These are phyloP conservation scores for Kodamaea kaohsiungensis DNA, from an alignment of 805 yeast genomes.

Conservation along the genomic window DNA sequence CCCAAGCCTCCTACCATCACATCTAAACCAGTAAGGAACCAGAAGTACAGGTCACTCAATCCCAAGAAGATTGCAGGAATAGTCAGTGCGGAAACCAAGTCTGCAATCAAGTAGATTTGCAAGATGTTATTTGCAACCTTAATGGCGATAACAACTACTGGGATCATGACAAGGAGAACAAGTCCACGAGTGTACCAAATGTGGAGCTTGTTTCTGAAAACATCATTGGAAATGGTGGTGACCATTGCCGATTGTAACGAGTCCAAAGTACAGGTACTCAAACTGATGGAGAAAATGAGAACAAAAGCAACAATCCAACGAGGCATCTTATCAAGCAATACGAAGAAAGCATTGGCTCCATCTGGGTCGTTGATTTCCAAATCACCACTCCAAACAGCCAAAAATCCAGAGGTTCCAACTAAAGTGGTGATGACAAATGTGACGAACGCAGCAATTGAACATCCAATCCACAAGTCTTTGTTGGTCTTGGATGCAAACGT, in stretches of 20 bases:
- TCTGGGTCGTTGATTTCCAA: slow-evolving; percentile 51
- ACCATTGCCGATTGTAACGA: slow-evolving; percentile 86
- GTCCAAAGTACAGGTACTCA: slow-evolving; percentile 89
- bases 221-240: slow-evolving; percentile 85
- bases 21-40: slow-evolving; percentile 76
- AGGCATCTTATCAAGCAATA: slow-evolving; percentile 71
- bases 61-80: slow-evolving; percentile 86
- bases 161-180: slow-evolving; percentile 79
- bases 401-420: slow-evolving; percentile 79
- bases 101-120: slow-evolving; percentile 88
- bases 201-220: slow-evolving; percentile 78
- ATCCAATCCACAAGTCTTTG: slow-evolving; percentile 72
- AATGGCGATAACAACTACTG: slow-evolving; percentile 81
- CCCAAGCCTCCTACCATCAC: slow-evolving; percentile 83
- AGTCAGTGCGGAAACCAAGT: slow-evolving; percentile 81
- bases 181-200: slow-evolving; percentile 65
- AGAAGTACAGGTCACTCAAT: slow-evolving; percentile 57
- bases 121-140: slow-evolving; percentile 79
- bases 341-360: slow-evolving; percentile 71
- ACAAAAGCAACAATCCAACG: slow-evolving; percentile 86
- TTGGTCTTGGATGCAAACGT: slow-evolving; percentile 86
- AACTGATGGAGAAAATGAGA: slow-evolving; percentile 66
- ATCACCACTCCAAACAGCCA: slow-evolving; percentile 90
- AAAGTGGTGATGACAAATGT: slow-evolving; percentile 64
- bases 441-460: slow-evolving; percentile 71